phyloP scores from a whole-genome alignment of 176 grass and related monocot genomes.

The Rhynchospora breviuscula region DNA sequence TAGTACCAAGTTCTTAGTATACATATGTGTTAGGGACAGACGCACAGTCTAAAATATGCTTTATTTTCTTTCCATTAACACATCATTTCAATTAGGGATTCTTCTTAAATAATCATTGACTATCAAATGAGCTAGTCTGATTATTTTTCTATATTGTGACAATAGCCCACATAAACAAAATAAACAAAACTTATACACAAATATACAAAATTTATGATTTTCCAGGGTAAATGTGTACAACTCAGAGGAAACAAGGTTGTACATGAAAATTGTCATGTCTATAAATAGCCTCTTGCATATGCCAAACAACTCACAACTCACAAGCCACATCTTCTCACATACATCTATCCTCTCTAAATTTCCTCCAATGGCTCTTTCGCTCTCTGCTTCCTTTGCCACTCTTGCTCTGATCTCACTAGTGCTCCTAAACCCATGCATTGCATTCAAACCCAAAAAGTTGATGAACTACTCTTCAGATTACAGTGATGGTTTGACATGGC shows the following conservation, averaged over 20 bases:
- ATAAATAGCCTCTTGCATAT: constrained; percentile 19
- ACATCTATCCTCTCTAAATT: neutral
- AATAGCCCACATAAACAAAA: neutral
- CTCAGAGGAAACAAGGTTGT: constrained; percentile 8
- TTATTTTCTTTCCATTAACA: neutral
- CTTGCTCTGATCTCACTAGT: constrained; percentile 3
- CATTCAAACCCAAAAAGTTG: constrained; percentile 22
- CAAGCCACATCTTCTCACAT: constrained; percentile 8
- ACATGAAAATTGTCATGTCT: constrained; percentile 21
- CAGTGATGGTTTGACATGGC: constrained; percentile 44
- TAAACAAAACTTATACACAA: neutral
- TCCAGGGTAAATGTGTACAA: neutral
- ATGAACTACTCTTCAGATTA: constrained; percentile 38
- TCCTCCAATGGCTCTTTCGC: constrained; percentile 21
- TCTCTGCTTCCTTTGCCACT: neutral
- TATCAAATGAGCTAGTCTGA: neutral
- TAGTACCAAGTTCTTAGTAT: neutral
- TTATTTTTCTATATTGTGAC: neutral
- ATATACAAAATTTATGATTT: neutral
- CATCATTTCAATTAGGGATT: neutral
- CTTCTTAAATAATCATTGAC: neutral
- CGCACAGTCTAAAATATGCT: neutral
- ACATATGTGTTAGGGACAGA: neutral
- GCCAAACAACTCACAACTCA: neutral
- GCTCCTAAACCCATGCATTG: constrained; percentile 12